Evolutionary conservation across 2,329 filamentous ascomycete species (phyloP).

Genomic region (Xylariaceae sp.): DNA sequence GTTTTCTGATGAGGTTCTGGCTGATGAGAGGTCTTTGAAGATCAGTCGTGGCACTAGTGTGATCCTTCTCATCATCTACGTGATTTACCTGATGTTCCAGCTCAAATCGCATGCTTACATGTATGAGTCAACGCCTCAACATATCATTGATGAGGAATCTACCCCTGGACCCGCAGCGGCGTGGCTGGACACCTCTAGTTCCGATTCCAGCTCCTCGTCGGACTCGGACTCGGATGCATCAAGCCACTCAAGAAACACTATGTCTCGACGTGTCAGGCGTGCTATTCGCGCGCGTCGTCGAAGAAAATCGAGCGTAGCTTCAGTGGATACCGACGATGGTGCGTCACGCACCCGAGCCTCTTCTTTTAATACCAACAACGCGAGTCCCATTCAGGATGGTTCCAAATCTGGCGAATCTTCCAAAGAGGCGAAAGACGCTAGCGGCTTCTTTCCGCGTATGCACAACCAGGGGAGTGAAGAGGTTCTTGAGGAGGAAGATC

Average conservation of each 20-base stretch:
- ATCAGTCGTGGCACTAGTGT: constrained; percentile 89
- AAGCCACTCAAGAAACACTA: constrained; percentile 55
- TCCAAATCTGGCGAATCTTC: constrained; percentile 34
- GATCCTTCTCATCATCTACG: constrained; percentile 76
- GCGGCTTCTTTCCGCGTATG: constrained; percentile 29
- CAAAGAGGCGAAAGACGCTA: constrained; percentile 29
- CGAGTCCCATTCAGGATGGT: constrained; percentile 33
- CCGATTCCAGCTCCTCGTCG: constrained; percentile 51
- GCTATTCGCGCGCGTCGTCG: constrained; percentile 67
- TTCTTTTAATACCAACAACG: constrained; percentile 36
- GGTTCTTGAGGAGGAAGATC: constrained; percentile 40
- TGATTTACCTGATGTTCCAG: constrained; percentile 82
- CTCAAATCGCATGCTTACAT: constrained; percentile 89
- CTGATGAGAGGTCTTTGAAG: constrained; percentile 69
- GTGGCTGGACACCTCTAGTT: constrained; percentile 70
- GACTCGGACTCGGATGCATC: constrained; percentile 68
- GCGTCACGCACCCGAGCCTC: constrained; percentile 31
- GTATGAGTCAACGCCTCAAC: constrained; percentile 88
- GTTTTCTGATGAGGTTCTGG: constrained; percentile 58
- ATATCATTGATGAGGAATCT: constrained; percentile 87
- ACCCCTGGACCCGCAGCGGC: constrained; percentile 79
- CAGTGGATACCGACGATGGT: constrained; percentile 50
- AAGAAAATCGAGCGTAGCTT: constrained; percentile 73
- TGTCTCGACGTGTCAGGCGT: constrained; percentile 70
- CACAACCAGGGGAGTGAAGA: constrained; percentile 40